These are phyloP conservation scores for Nematocida parisii DNA, from an alignment of 371 early-diverging fungal genomes.

Conservation along the genomic window DNA sequence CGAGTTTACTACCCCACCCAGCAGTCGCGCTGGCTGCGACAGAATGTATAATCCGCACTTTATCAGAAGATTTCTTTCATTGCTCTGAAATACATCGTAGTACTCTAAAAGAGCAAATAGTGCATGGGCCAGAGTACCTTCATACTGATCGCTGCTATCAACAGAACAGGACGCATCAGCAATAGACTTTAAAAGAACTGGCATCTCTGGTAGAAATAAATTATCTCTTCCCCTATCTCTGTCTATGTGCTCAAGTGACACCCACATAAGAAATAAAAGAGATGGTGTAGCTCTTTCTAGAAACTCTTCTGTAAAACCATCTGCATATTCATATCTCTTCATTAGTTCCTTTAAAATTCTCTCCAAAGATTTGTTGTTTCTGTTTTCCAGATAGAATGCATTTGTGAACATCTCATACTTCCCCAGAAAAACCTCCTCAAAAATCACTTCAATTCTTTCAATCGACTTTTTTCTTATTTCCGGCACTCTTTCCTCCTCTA, in stretches of 20 bases:
- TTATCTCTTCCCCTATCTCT: slow-evolving; percentile 42
- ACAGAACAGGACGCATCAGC: slow-evolving; percentile 29
- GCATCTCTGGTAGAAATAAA: slow-evolving; percentile 29
- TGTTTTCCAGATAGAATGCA: slow-evolving; percentile 48
- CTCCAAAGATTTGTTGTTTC: slow-evolving; percentile 41
- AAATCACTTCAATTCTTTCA: slow-evolving; percentile 46
- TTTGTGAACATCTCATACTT: slow-evolving; percentile 41
- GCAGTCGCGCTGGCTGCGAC: neutral
- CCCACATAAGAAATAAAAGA: slow-evolving; percentile 51
- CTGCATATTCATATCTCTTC: slow-evolving; percentile 58
- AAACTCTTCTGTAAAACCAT: slow-evolving; percentile 45
- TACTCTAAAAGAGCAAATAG: slow-evolving; percentile 48
- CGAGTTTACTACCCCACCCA: slow-evolving; percentile 12
- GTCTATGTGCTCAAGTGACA: slow-evolving; percentile 43
- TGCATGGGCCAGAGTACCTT: slow-evolving; percentile 25
- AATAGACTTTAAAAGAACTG: slow-evolving; percentile 40
- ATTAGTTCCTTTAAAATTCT: slow-evolving; percentile 39
- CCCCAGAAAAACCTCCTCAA: slow-evolving; percentile 44
- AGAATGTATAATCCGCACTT: slow-evolving; percentile 49
- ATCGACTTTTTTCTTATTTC: slow-evolving; percentile 38
- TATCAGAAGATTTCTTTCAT: slow-evolving; percentile 39
- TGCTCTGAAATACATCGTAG: slow-evolving; percentile 50
- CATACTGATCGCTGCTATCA: neutral
- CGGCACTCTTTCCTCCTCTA: slow-evolving; percentile 39
- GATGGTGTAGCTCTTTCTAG: slow-evolving; percentile 36